Evolutionary conservation across 176 grass and related monocot species (phyloP), one percentile per base, ranked within the genome.

Genomic region (Eragrostis nindensis): DNA sequence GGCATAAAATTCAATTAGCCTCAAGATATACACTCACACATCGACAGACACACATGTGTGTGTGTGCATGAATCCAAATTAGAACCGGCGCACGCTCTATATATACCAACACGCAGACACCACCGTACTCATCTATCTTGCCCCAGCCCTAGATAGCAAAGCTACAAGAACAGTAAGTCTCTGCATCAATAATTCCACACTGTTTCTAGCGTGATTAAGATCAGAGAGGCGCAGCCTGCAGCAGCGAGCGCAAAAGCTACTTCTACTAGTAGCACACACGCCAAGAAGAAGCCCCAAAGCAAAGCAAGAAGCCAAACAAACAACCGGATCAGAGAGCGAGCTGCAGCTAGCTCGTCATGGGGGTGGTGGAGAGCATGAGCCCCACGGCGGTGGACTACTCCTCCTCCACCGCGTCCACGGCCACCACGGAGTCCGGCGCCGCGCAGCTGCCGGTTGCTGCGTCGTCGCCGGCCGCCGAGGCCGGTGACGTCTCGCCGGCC

Each of bases 371-470:
- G 26, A 82, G 53, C 73, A 50, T 74, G 50, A 79, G 56, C 79
- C 83, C 70, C 36, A 38, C 70, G 70, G 63, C 70, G 70, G 62
- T 18, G 43, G 63, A 80, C 4, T 65, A 26, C 45, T 63, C 60
- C 26, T 57, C 81, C 22, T 72, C 87, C 49, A 50, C 59, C 30
- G 60, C 43, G 24, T 90, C 88, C 60, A 90, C 88, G 3, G 88
- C 88, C 43, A 90, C 88, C 6, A 90, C 83, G 3, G 88, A 73
- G 43, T 83, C 88, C 32, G 61, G 52, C 18, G 79, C 25, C 14
- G 43, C 19, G 25, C 88, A 65, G 61, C 68, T 5, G n/a, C 54
- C 2, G 19, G 54, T 29, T 3, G 29, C 64, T 0, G 14, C 47
- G n/a, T 48, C 47, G n/a, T 48, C n/a, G 13, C 67, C 30, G 21